Base-by-base conservation (phyloP, 768 basidiomycete species). In the Tulasnella sp. region DNA sequence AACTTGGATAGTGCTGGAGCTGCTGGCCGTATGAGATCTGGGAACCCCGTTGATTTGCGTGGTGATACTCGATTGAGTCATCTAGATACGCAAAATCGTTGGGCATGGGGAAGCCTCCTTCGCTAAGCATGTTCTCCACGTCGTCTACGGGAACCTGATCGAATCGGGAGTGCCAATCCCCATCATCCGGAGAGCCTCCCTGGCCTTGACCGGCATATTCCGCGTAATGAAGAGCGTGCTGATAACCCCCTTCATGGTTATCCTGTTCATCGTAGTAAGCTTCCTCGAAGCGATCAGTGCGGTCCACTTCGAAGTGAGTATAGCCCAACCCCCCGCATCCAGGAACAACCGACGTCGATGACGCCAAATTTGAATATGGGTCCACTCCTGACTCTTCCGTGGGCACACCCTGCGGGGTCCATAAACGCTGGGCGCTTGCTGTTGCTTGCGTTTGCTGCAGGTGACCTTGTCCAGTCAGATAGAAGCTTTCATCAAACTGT, bases 41-140 rank as follows among this genome's bases (percentile, higher is more conserved):
- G 16, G 61, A 16, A 16, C 5, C 15, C 29, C 3, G 16, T 67
- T 67, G 61, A 26, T 35, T 67, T 51, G 6, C 51, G 23, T n/a
- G 2, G 23, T 73, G 46, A 40, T n/a, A 46, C 46, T 73, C 72
- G 40, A 73, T 73, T 23, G 72, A 73, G 39, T 73, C 72, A n/a
- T 73, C 40, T 29, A 46, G 40, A 10, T 18, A 40, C 39, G 26
- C n/a, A 23, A 73, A 73, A 51, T n/a, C 51, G n/a, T 51, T 10
- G n/a, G 23, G 51, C 51, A 51, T 51, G 51, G 20, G 6, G 1
- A 20, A 20, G 4, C 6, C 10, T 5, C 51, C 51, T 23, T 7
- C 20, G 51, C 20, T n/a, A 9, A n/a, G n/a, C 51, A n/a, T 3
- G 10, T 51, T 23, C 23, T 11, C 51, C 51, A 9, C n/a, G n/a